A percentile compares a stretch with the other conserved stretches of the same genome.
Conservation (phyloP, 2,329 filamentous ascomycete species). For the Phaeosphaeriaceae sp. region DNA sequence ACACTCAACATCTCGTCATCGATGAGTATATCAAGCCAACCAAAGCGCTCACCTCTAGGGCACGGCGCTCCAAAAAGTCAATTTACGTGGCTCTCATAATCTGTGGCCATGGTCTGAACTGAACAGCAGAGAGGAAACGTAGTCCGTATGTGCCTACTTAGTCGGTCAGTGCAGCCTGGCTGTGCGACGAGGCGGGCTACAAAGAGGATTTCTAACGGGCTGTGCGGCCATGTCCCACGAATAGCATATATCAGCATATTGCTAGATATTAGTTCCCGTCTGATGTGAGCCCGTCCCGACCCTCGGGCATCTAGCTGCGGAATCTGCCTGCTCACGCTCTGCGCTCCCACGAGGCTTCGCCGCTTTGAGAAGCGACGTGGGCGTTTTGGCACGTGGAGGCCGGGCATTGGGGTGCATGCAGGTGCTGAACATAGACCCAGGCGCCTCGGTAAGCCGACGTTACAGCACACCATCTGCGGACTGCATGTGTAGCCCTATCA, state of each 20-base stretch:
- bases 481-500: constrained; percentile 34
- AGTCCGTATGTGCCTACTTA: background rate
- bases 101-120: background rate
- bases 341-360: background rate
- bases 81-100: no score
- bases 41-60: no score
- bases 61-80: no score
- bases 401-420: constrained; percentile 13
- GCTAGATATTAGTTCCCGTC: constrained; percentile 1
- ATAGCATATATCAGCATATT: background rate
- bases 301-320: constrained; percentile 3
- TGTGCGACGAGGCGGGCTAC: background rate
- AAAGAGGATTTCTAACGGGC: background rate
- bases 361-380: constrained; percentile 8
- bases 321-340: background rate
- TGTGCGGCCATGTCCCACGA: background rate
- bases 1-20: no score
- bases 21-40: no score
- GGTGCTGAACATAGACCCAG: background rate
- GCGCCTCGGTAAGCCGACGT: background rate
- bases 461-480: constrained; percentile 9
- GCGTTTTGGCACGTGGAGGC: constrained; percentile 26
- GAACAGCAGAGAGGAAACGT: background rate
- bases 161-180: background rate
- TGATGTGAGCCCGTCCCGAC: constrained; percentile 19